phyloP scores from a whole-genome alignment of 129 eudicot species.

The Helianthus tuberosus region DNA sequence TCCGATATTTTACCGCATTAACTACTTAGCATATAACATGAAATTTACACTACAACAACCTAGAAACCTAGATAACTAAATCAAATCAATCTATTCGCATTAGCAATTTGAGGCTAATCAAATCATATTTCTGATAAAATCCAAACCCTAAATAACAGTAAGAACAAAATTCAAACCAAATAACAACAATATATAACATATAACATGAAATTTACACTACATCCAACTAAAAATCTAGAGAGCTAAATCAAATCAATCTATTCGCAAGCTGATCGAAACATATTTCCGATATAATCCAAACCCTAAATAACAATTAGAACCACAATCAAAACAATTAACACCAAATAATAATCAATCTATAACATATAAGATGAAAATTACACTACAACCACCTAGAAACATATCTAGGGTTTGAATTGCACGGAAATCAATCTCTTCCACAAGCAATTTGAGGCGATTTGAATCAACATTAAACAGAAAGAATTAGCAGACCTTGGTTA shows the following conservation, averaged over 20 bases:
- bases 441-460: neutral
- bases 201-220: neutral
- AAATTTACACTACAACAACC: neutral
- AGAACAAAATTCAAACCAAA: neutral
- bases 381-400: neutral
- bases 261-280: conserved; percentile 35
- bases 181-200: neutral
- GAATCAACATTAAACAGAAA: conserved; percentile 8
- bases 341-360: neutral
- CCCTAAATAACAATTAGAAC: conserved; percentile 50
- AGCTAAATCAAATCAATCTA: too few species aligned
- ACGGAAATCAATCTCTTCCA: neutral
- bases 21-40: too few species aligned
- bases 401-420: neutral
- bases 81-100: neutral
- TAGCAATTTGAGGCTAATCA: conserved; percentile 17
- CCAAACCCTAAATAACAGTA: conserved; percentile 58
- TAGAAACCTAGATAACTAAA: neutral
- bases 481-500: conserved; percentile 44
- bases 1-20: too few species aligned
- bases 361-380: neutral
- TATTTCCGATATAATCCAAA: conserved; percentile 41
- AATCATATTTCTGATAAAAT: conserved; percentile 40
- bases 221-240: neutral
- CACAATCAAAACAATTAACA: conserved; percentile 4